Evolutionary conservation across 495 filamentous ascomycete species (phyloP).

Genomic region (Usnea hakonensis): DNA sequence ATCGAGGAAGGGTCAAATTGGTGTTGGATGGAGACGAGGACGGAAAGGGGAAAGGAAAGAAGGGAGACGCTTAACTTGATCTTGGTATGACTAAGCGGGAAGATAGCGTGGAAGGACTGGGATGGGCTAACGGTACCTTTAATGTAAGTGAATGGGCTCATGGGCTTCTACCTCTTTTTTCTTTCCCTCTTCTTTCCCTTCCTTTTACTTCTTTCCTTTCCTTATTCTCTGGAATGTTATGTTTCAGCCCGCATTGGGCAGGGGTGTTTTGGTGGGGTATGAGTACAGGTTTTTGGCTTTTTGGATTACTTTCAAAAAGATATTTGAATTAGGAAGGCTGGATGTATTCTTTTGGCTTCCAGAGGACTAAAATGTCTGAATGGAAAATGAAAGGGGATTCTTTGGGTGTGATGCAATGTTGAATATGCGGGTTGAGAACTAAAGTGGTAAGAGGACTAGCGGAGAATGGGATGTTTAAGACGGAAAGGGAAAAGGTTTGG

Average conservation of each 20-base stretch:
- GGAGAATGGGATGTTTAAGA: neutral
- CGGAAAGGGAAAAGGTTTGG: slow-evolving; percentile 10
- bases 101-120: neutral
- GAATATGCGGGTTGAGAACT: slow-evolving; percentile 14
- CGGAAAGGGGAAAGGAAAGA: slow-evolving; percentile 19
- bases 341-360: neutral
- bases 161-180: neutral
- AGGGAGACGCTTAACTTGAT: slow-evolving; percentile 9
- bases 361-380: neutral
- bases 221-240: neutral
- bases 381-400: neutral
- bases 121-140: neutral
- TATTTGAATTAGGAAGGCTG: neutral
- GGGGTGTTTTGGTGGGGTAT: neutral
- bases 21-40: slow-evolving; percentile 18
- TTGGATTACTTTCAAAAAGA: neutral
- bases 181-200: neutral
- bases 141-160: too few species aligned
- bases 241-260: neutral
- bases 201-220: neutral
- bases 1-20: slow-evolving; percentile 20
- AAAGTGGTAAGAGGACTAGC: slow-evolving; percentile 11
- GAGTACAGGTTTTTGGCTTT: neutral
- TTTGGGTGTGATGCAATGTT: neutral
- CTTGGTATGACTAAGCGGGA: slow-evolving; percentile 4